phyloP scores from a whole-genome alignment of 1,284 basidiomycete species.

The Serendipita sp. region DNA sequence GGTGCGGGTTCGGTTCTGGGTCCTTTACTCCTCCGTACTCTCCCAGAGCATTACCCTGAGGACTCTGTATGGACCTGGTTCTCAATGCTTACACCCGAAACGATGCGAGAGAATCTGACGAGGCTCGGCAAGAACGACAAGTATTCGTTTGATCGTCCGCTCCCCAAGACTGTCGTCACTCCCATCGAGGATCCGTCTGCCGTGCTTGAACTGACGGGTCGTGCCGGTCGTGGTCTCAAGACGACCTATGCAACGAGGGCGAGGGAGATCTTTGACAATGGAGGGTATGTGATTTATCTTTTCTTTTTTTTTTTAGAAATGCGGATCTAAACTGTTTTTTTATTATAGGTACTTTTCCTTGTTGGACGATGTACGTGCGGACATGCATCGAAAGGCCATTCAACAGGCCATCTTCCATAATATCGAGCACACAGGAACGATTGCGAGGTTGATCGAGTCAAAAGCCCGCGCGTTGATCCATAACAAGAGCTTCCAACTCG shows the following conservation, averaged over 20 bases:
- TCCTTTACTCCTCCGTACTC: slow-evolving; percentile 52
- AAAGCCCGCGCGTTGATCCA: slow-evolving; percentile 44
- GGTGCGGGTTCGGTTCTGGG: slow-evolving; percentile 33
- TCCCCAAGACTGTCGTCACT: slow-evolving; percentile 21
- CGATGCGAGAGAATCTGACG: slow-evolving; percentile 46
- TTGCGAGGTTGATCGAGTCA: neutral
- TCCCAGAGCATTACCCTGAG: slow-evolving; percentile 53
- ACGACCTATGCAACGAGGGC: slow-evolving; percentile 33
- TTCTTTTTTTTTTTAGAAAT: too few species aligned
- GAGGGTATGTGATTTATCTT: slow-evolving; percentile 13
- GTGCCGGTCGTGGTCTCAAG: slow-evolving; percentile 35
- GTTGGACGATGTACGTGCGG: slow-evolving; percentile 6
- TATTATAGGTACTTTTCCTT: slow-evolving; percentile 7
- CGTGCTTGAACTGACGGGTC: slow-evolving; percentile 30
- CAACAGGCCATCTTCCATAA: slow-evolving; percentile 3
- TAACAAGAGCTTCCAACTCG: slow-evolving; percentile 36
- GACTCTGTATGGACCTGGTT: slow-evolving; percentile 73
- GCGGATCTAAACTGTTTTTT: neutral
- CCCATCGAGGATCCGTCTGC: slow-evolving; percentile 30
- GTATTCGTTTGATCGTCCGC: slow-evolving; percentile 31
- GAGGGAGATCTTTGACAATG: slow-evolving; percentile 7
- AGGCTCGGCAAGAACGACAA: slow-evolving; percentile 35
- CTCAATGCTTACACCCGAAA: slow-evolving; percentile 63
- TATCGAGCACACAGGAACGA: neutral
- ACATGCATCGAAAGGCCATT: slow-evolving; percentile 5